Conservation (phyloP, 441 rosid species). For the Populus trichocarpa region DNA sequence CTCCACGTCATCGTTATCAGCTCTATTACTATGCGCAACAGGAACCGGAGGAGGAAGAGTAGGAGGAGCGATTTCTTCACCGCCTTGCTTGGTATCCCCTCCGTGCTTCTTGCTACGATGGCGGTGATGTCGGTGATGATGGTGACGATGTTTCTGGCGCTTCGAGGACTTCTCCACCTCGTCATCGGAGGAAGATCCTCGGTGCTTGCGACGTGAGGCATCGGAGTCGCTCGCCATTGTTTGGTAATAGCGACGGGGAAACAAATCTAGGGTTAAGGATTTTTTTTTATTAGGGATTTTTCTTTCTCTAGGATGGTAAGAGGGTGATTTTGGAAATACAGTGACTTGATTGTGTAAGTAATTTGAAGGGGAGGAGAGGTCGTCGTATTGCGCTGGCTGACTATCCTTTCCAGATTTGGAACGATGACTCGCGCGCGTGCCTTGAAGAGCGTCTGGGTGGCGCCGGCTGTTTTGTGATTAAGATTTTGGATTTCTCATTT, state of each 20-base stretch:
- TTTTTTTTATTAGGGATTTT: neutral
- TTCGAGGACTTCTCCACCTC: constrained; percentile 68
- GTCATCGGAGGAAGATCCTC: constrained; percentile 46
- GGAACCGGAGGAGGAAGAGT: constrained; percentile 23
- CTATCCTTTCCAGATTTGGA: neutral
- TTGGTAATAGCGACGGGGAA: constrained; percentile 11
- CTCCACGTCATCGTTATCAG: constrained; percentile 60
- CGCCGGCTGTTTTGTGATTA: neutral
- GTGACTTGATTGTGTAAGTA: neutral
- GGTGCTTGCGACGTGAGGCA: constrained; percentile 70
- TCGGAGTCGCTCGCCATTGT: constrained; percentile 70
- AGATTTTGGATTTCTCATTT: no score
- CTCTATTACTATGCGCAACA: constrained; percentile 7
- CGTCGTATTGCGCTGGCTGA: neutral
- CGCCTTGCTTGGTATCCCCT: constrained; percentile 34
- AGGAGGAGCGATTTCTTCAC: constrained; percentile 22
- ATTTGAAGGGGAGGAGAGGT: neutral
- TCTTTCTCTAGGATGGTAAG: neutral
- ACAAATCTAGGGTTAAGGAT: constrained; percentile 49
- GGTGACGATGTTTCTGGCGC: constrained; percentile 82
- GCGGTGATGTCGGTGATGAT: constrained; percentile 55
- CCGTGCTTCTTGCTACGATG: constrained; percentile 63
- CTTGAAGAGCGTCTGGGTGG: neutral
- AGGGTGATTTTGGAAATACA: neutral
- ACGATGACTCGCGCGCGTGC: neutral